phyloP scores from a whole-genome alignment of 1,284 basidiomycete genomes.

The Inonotus hispidus region DNA sequence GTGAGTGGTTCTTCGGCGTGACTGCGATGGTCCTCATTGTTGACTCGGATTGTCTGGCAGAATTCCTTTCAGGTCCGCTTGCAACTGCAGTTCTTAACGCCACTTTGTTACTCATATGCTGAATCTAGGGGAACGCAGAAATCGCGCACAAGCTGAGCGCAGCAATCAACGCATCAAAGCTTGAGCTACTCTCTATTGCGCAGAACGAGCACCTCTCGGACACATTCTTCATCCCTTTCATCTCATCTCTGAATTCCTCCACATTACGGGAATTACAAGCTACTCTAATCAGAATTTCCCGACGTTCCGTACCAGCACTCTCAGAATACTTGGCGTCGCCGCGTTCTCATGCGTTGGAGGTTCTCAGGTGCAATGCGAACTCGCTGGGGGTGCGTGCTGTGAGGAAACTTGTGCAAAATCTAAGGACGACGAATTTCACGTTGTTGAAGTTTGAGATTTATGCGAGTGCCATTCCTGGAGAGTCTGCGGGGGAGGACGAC shows the following conservation, averaged over 20 bases:
- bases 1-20: conserved; percentile 35
- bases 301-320: conserved; percentile 38
- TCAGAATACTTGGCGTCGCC: conserved; percentile 46
- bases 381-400: conserved; percentile 42
- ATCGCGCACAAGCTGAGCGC: conserved; percentile 34
- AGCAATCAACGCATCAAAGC: conserved; percentile 44
- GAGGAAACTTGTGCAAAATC: conserved; percentile 39
- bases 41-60: conserved; percentile 27
- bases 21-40: conserved; percentile 14
- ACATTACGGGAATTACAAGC: conserved; percentile 51
- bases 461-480: conserved; percentile 37
- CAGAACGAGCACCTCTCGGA: conserved; percentile 42
- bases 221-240: conserved; percentile 43
- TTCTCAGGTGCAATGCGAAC: conserved; percentile 54
- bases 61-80: conserved; percentile 23
- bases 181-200: conserved; percentile 42
- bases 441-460: conserved; percentile 46
- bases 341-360: conserved; percentile 42
- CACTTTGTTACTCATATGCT: conserved; percentile 3
- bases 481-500: conserved; percentile 31
- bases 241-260: conserved; percentile 41
- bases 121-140: conserved; percentile 34
- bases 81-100: neutral
- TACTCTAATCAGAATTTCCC: conserved; percentile 47
- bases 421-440: conserved; percentile 44